Base-by-base conservation (phyloP, 2,329 filamentous ascomycete species). In the Phialocephala subalpina region DNA sequence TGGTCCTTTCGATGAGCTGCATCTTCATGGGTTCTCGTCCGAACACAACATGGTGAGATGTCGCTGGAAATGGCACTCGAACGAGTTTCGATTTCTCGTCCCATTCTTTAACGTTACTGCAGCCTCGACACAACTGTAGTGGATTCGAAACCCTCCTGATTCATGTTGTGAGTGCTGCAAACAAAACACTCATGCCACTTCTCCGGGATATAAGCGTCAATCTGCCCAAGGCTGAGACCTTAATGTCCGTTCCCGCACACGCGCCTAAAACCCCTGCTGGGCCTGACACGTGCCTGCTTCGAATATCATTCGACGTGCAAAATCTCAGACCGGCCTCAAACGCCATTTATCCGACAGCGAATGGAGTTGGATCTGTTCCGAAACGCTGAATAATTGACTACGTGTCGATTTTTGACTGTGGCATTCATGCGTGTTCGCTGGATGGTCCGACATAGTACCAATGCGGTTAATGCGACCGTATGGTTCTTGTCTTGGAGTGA, bases 321-420 rank as follows among this genome's bases (percentile, higher is more conserved):
- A 45, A 53, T 40, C 29, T 65, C 66, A 40, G 60, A 68, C 66
- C 58, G 64, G 58, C 38, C 59, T 63, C 42, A 65, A 68, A 60
- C 63, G n/a, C 35, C 4, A 49, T 59, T 58, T 55, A 38, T n/a
- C 60, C 40, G 53, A 18, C 12, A 42, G 35, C 57, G 20, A 66
- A 60, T 62, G 8, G 20, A 25, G 33, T 33, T n/a, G 38, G 29
- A 42, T 59, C 22, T 47, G 57, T 47, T 66, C 58, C 58, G 58
- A 68, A 68, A 68, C 67, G 38, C 47, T 59, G 47, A 53, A n/a
- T 33, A 57, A 60, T 60, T 25, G 20, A 40, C 29, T 64, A n/a
- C 35, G 56, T 38, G 3, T 60, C 11, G 29, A 53, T 60, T 25
- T 55, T n/a, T 60, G 45, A 60, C 62, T 45, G 20, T 60, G 35